Evolutionary conservation across 2,329 filamentous ascomycete genomes (phyloP), one percentile per base, ranked within the genome.

Genomic region (Diplodia seriata): DNA sequence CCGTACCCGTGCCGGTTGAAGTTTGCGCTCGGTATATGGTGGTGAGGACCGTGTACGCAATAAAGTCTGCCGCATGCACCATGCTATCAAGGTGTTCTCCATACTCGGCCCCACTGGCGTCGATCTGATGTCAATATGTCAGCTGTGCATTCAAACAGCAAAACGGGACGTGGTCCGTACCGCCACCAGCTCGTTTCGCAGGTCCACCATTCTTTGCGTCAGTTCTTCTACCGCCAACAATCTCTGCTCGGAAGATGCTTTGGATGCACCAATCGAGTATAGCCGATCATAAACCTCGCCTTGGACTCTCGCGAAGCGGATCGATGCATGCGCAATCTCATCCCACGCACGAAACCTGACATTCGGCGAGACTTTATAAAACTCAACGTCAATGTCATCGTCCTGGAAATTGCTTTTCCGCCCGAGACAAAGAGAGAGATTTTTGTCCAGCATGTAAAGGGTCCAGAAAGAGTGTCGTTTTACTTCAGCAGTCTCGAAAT

Each of bases 391-490:
- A 57, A 80, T 78, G 43, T 80, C 78, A 73, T 76, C 80, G 55
- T 80, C 78, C 64, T 79, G 78, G 31, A 80, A 75, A 11, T 73
- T 69, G 18, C 76, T 74, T 8, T 78, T 76, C 7, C 77, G 75
- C 15, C 78, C 78, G 11, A 80, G 67, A 12, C 77, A 74, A 8
- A 80, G 71, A 1, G 78, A 79, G 9, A 80, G 72, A 7, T 73
- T 77, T 68, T 79, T 80, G 66, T 80, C 78, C 55, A 78, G 73
- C 65, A 76, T 73, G 62, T 80, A 80, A 4, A 79, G 76, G 69
- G 75, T 76, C 77, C 76, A 79, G 59, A 80, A 80, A 1, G 73
- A 69, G 29, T 77, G 72, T 1, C 76, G 71, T 53, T 78, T 79
- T 1, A 70, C 69, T 2, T 71, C 72, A 1, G 73, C 71, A 18